Base-by-base conservation (phyloP, 192 early-diverging fungal species). In the Phycomyces blakesleeanus region DNA sequence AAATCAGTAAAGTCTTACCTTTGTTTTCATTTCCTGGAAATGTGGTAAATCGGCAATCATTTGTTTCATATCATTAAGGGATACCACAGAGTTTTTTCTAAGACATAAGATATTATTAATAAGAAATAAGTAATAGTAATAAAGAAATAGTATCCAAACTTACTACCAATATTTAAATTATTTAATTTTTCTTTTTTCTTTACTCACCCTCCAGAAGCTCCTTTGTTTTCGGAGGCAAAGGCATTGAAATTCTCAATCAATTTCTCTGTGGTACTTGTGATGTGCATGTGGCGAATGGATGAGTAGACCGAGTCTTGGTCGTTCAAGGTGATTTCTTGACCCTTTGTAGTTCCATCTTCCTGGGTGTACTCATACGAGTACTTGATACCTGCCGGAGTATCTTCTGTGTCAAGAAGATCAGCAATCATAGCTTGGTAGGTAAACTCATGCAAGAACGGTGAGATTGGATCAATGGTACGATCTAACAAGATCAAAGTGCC, bases 371-470 rank as follows among this genome's bases (percentile, higher is more conserved):
- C 64, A 53, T 86, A 91, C 21, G 71, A 59, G 68, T 86, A 90
- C 56, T 88, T 90, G 25, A 77, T 64, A 16, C 83, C 83, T 16
- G 55, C n/a, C 5, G 64, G 39, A 21, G 74, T 83, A 47, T 90
- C 84, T 55, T 86, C 78, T 20, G 90, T 65, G 2, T 63, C 61
- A 14, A 99, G 68, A 64, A 99, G 75, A 72, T 99, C 98, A 61
- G 94, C 87, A 55, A 92, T 85, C 95, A 98, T 98, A 1, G 98
- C 95, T 73, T 99, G 96, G 66, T 99, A 99, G 0, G 98, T 97
- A 63, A 99, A 98, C 74, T 99, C 98, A 77, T 99, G 96, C 38
- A 98, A 74, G 5, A 98, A 83, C 6, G 98, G 94, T 4, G 92
- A 84, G 60, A 88, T 85, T 50, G 91, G 82, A 74, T 99, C 98